A percentile compares a stretch with the other conserved stretches of the same genome.
phyloP scores from a whole-genome alignment of 306 rosid genomes.

The Casuarina equisetifolia region DNA sequence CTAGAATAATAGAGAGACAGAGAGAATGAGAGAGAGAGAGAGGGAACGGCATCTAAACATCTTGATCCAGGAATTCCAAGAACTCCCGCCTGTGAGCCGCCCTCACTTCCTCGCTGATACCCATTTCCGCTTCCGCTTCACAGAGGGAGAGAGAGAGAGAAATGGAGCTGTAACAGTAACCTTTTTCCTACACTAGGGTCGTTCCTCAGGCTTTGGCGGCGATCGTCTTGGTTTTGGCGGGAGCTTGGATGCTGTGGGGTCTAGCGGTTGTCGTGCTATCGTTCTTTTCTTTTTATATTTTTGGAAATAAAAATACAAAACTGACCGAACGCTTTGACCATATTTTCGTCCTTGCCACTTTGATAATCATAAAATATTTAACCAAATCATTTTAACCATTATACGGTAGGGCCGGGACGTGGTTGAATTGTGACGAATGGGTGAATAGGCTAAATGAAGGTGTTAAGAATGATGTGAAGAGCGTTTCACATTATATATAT shows the following conservation, averaged over 20 bases:
- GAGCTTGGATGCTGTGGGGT: background rate
- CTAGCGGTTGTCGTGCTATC: too few relatives aligned
- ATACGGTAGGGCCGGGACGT: too few relatives aligned
- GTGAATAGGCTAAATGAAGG: too few relatives aligned
- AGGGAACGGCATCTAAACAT: slow-evolving; percentile 39
- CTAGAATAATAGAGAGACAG: background rate
- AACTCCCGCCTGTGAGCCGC: slow-evolving; percentile 95
- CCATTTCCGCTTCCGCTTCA: slow-evolving; percentile 50
- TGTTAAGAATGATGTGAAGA: too few relatives aligned
- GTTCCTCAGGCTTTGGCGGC: slow-evolving; percentile 23
- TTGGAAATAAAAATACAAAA: too few relatives aligned
- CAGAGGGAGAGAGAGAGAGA: background rate
- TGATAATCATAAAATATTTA: too few relatives aligned
- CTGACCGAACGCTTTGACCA: too few relatives aligned
- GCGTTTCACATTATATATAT: too few relatives aligned
- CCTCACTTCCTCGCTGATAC: slow-evolving; percentile 79
- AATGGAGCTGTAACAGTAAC: background rate
- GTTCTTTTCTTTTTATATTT: too few relatives aligned
- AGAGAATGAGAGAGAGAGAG: background rate
- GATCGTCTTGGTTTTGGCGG: background rate
- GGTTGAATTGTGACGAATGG: too few relatives aligned
- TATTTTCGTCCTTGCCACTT: too few relatives aligned
- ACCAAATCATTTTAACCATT: too few relatives aligned
- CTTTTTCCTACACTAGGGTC: background rate
- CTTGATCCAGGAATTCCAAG: slow-evolving; percentile 78